These are phyloP conservation scores for Phaseolus lunatus DNA, from an alignment of 306 rosid genomes.

Conservation along the genomic window DNA sequence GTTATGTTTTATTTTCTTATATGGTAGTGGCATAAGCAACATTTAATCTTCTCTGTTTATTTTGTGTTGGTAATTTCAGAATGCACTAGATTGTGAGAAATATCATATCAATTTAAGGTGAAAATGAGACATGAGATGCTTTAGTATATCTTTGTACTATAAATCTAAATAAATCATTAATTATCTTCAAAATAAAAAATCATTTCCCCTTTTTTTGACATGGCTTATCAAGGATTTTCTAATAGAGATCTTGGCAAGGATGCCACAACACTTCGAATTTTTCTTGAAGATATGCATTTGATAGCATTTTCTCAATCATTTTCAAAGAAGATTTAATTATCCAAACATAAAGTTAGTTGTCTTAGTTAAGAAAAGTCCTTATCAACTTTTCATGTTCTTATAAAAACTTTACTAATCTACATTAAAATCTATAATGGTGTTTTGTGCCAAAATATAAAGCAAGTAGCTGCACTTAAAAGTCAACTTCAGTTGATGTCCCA, in stretches of 20 bases:
- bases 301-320: constrained; percentile 82
- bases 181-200: constrained; percentile 65
- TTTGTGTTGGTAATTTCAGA: constrained; percentile 52
- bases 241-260: constrained; percentile 86
- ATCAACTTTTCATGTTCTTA: constrained; percentile 11
- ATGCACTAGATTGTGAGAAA: constrained; percentile 81
- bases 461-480: constrained; percentile 76
- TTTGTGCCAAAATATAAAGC: constrained; percentile 66
- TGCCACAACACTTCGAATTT: constrained; percentile 74
- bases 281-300: constrained; percentile 79
- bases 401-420: constrained; percentile 6
- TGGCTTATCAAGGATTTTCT: constrained; percentile 93
- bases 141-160: not conserved
- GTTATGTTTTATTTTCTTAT: not conserved
- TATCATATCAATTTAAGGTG: constrained; percentile 77
- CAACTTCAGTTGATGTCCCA: constrained; percentile 79
- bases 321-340: constrained; percentile 84
- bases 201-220: constrained; percentile 91
- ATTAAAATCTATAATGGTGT: constrained; percentile 44
- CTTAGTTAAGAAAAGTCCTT: constrained; percentile 63
- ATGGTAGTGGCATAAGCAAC: not conserved
- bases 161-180: constrained; percentile 15
- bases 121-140: constrained; percentile 31
- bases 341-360: constrained; percentile 88
- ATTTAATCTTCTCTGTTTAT: constrained; percentile 3